Base-by-base conservation (phyloP, 331 rosid genomes). In the Quercus tomentella region DNA sequence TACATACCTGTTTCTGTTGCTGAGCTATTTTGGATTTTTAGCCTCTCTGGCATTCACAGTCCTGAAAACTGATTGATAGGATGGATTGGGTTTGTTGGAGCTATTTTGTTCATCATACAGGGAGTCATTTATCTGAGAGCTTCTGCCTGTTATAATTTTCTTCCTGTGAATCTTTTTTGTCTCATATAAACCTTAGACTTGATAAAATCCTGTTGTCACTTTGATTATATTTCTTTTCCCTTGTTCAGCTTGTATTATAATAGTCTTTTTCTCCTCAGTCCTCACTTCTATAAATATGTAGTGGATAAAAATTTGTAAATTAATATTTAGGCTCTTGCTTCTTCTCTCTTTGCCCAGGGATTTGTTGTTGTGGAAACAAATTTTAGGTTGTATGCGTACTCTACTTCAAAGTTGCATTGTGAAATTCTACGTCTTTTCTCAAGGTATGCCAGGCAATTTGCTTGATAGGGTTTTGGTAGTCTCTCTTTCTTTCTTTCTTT, bases 341-440 rank as follows among this genome's bases (percentile, higher is more conserved):
- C 61, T 79, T 30, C 60, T 74, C 35, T 76, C 33, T 61, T 49
- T 78, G 43, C 77, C 54, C 82, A 93, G 98, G 97, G 98, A 22
- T 93, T 90, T 76, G 97, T 93, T 65, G 98, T 95, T 31, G 97
- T 93, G 77, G 99, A 93, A 84, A 93, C 98, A 58, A 93, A 95
- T 81, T 95, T 95, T 83, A 88, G 97, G 81, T 82, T 89, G 75
- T 93, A 95, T 76, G 99, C 99, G 49, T 93, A 95, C 88, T 93
- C 97, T 16, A 37, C 96, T 76, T 95, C 97, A 60, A 95, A 86
- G 79, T 87, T 95, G 79, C 99, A 91, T 76, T 93, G 93, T 84
- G 98, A 95, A 88, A 93, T 95, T 79, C 90, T 95, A 78, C 92
- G 97, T 60, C 94, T 91, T 31, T 95, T 95, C 86, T 83, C 98